Evolutionary conservation across 129 eudicot genomes (phyloP), one percentile per base, ranked within the genome.

Genomic region (Flaveria robusta): DNA sequence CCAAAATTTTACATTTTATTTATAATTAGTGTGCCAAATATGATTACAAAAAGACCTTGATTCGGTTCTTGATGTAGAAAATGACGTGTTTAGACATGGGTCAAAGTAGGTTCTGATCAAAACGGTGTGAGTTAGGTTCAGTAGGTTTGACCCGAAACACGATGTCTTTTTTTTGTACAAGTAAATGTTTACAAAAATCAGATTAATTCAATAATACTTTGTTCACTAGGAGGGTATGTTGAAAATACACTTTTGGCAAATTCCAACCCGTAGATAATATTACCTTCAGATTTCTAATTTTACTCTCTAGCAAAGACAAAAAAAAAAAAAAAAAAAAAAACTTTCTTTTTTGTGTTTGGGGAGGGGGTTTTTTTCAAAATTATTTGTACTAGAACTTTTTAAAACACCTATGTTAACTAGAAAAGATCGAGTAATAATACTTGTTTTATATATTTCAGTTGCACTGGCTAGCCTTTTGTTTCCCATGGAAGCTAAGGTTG

Each of bases 401-500:
- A 2, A 0, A 19, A 6, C 22, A 14, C 23, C 16, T 13, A 14
- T 58, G 19, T 42, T 34, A 55, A 24, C n/a, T 41, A 5, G 7
- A 72, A 12, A 54, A 12, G 1, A 3, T 12, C 9, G 16, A 74
- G n/a, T 74, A 42, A 29, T 49, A 12, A 20, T 37, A 13, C 52
- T 12, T 37, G 2, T 29, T 1, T 56, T 27, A 42, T 37, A 41
- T 27, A 65, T 86, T 76, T 67, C 87, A 95, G 99, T 95, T 89
- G 92, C 87, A 1, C 75, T 95, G 74, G 99, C 97, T 8, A 87
- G 82, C 67, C 83, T 86, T 64, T 77, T 95, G 19, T 95, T 95
- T 71, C 99, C 99, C 15, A 85, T 70, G 96, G 92, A 95, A 83
- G 99, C 99, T 55, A 89, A 91, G 76, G 99, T 95, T 66, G 97